These are phyloP conservation scores for Glonium stellatum DNA, from an alignment of 495 filamentous ascomycete genomes.

Conservation along the genomic window DNA sequence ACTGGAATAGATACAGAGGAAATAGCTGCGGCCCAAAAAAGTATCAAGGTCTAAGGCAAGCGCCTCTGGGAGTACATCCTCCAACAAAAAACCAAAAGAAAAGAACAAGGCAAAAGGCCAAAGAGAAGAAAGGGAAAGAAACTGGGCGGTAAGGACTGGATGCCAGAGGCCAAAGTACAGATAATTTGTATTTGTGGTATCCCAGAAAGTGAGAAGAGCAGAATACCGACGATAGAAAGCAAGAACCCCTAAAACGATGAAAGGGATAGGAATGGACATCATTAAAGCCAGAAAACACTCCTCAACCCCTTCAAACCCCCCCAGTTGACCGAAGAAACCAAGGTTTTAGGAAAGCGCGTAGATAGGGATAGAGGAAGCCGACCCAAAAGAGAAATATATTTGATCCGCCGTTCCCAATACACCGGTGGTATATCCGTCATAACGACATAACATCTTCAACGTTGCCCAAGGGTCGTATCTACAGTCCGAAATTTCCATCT, in stretches of 20 bases:
- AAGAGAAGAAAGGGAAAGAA: background rate
- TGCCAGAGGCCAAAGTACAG: background rate
- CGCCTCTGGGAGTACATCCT: background rate
- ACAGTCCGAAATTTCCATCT: conserved; percentile 39
- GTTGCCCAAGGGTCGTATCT: conserved; percentile 1
- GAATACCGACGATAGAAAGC: too few species aligned
- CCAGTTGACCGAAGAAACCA: too few species aligned
- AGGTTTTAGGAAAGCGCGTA: too few species aligned
- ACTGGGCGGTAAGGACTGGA: background rate
- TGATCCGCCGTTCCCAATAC: background rate
- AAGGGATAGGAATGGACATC: too few species aligned
- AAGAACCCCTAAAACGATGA: too few species aligned
- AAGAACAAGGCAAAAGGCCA: background rate
- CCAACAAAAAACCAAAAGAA: background rate
- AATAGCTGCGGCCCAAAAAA: too few species aligned
- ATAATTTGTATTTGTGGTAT: background rate
- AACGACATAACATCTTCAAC: background rate
- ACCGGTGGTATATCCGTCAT: conserved; percentile 4
- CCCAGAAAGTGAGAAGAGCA: background rate
- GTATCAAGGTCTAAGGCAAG: too few species aligned
- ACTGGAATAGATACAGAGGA: too few species aligned
- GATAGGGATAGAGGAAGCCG: too few species aligned
- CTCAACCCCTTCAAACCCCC: conserved; percentile 3
- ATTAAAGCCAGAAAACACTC: background rate
- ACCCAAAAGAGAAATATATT: too few species aligned